Evolutionary conservation across 768 basidiomycete genomes (phyloP).

Genomic region (Albatrellus ellisii): DNA sequence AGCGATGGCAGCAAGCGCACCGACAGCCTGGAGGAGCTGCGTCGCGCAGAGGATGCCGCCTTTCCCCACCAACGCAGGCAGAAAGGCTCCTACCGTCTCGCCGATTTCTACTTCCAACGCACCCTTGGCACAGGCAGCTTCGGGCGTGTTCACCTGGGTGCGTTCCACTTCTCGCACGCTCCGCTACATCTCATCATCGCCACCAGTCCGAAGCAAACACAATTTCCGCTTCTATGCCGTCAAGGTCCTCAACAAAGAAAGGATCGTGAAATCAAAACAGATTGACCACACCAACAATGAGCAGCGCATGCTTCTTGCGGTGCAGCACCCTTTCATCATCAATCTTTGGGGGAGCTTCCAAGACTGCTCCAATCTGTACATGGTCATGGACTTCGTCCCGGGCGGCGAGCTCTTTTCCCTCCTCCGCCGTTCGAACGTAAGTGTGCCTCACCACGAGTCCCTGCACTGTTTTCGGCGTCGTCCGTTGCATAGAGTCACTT

Average conservation of each 20-base stretch:
- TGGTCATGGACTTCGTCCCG: conserved; percentile 96
- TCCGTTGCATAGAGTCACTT: neutral
- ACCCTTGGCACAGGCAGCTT: conserved; percentile 94
- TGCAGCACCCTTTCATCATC: conserved; percentile 89
- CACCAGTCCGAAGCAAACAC: conserved; percentile 75
- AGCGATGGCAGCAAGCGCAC: conserved; percentile 31
- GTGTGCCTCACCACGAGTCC: conserved; percentile 16
- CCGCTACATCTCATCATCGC: neutral
- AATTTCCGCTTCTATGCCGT: conserved; percentile 94
- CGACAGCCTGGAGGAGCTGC: conserved; percentile 20
- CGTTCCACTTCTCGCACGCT: conserved; percentile 5
- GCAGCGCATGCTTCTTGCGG: conserved; percentile 69
- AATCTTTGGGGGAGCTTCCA: conserved; percentile 96
- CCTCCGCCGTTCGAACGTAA: conserved; percentile 76
- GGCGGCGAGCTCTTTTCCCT: conserved; percentile 96
- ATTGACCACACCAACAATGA: conserved; percentile 97
- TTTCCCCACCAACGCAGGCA: conserved; percentile 30
- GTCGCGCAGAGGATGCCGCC: conserved; percentile 6
- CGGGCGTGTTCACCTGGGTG: conserved; percentile 89
- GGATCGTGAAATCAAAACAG: conserved; percentile 87
- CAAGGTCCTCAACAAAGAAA: conserved; percentile 90
- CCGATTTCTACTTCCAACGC: conserved; percentile 70
- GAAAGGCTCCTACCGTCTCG: conserved; percentile 56
- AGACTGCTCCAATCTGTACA: conserved; percentile 85
- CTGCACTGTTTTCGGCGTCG: neutral